A percentile compares a stretch with the other conserved stretches of the same genome.
These are phyloP conservation scores for Solanum sejunctum DNA, from an alignment of 257 asterid species.

Conservation along the genomic window DNA sequence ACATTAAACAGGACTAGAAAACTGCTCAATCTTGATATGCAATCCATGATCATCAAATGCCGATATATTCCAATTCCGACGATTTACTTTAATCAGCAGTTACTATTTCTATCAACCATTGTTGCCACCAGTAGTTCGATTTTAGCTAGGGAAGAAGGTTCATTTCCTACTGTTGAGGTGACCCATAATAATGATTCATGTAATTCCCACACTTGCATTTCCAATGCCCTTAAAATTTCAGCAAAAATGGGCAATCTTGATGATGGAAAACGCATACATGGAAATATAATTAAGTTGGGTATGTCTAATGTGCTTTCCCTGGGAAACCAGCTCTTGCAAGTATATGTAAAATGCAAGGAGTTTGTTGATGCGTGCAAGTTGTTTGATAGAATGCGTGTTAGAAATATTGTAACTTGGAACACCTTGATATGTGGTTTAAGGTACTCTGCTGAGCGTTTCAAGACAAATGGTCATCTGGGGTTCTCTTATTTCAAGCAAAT, in stretches of 20 bases:
- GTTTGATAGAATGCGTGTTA: slow-evolving; percentile 11
- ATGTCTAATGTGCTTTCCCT: neutral
- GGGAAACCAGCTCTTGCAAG: slow-evolving; percentile 7
- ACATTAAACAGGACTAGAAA: neutral
- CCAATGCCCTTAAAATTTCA: slow-evolving; percentile 2
- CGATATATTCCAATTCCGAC: neutral
- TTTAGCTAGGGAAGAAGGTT: neutral
- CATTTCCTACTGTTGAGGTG: neutral
- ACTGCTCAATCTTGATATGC: neutral
- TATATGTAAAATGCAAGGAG: neutral
- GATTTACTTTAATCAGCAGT: neutral
- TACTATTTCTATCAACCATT: neutral
- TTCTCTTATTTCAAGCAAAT: slow-evolving; percentile 9
- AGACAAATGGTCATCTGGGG: neutral
- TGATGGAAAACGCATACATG: slow-evolving; percentile 7
- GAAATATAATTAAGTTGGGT: slow-evolving; percentile 7
- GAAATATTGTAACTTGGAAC: slow-evolving; percentile 11
- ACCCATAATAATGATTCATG: neutral
- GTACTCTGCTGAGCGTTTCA: neutral
- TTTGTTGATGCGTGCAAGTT: slow-evolving; percentile 1
- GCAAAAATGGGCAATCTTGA: slow-evolving; percentile 3
- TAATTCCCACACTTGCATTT: neutral
- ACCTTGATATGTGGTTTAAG: slow-evolving; percentile 8
- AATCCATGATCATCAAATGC: neutral
- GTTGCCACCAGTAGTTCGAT: neutral